Base-by-base conservation (phyloP, 345 rosid genomes). In the Melastoma malabathricum region DNA sequence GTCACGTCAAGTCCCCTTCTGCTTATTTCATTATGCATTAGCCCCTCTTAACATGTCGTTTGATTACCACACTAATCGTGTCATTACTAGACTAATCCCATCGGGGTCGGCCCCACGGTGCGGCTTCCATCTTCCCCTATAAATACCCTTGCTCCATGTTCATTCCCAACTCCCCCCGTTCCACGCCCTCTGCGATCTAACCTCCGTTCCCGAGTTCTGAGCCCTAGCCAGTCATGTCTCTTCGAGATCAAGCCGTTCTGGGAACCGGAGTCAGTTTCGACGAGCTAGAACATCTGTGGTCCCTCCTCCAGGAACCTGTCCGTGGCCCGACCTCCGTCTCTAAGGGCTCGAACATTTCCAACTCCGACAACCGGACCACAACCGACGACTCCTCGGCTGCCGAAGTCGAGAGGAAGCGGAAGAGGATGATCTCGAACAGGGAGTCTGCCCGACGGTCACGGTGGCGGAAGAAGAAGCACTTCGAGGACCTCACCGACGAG, bases 111-210 rank as follows among this genome's bases (percentile, higher is more conserved):
- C 56, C 79, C 78, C 63, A 59, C 41, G 0, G 7, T 31, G 4
- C 25, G 25, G 9, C 57, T 43, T 52, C 25, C 31, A 18, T 48
- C 13, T 34, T 46, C 54, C 2, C 13, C 73, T 59, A 74, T 86
- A 90, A 73, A 82, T 80, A 70, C 59, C 75, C 54, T 64, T n/a
- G 22, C 64, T 46, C 62, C 63, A 47, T 68, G 16, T 41, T 58
- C 54, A 59, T 51, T 76, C 75, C 69, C 83, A 75, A 72, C 74
- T 59, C 75, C 64, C 81, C 58, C 63, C n/a, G n/a, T n/a, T 46
- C 71, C 58, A 50, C 53, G 68, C 60, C 44, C 57, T 57, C 65
- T 59, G 65, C 68, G 64, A 59, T 67, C 59, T 57, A 34, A 6
- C 9, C 41, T 34, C 41, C 38, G 6, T 1, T 34, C 41, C 41